Base-by-base conservation (phyloP, 176 grass and related monocot genomes). In the Aegilops tauschii region DNA sequence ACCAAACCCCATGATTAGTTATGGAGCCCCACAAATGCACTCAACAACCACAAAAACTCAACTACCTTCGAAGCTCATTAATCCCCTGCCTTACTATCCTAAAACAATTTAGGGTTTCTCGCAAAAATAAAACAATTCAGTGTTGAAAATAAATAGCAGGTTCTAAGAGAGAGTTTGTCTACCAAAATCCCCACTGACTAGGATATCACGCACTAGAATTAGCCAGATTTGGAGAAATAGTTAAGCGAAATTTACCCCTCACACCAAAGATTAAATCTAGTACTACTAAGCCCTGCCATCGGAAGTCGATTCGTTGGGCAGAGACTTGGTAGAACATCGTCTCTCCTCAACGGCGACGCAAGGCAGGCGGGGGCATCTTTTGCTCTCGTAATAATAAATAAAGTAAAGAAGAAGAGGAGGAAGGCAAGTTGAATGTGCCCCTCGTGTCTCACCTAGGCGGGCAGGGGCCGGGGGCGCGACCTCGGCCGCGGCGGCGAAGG, bases 391-490 rank as follows among this genome's bases (percentile, higher is more conserved):
- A 13, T 16, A 18, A 40, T 40, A 40, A 40, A 40, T 40, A 35
- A 1, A 39, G 16, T 13, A 0, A n/a, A 40, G 2, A 16, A 9
- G 0, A 42, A 76, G 65, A 23, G 2, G 12, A 20, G 20, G 32
- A 28, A 17, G 13, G 7, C 72, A 75, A 30, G 17, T 77, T 76
- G 75, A 76, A 86, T 79, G 80, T 12, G 73, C 8, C 1, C 16
- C 1, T 35, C 27, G 31, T 17, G 54, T 82, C 65, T 91, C 86
- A 91, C 90, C 86, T 59, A 5, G 39, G 54, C 18, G 54, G 18
- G 49, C 18, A 8, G 77, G 12, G 9, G 50, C 44, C 13, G 70
- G 30, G 9, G 1, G 75, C 36, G 66, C 65, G 28, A 28, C 52
- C 52, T 13, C 56, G 9, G n/a, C 2, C 12, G 16, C 77, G 58